Evolutionary conservation across 202 grass and related monocot species (phyloP).

Genomic region (Bolboschoenoplectus hybrid): DNA sequence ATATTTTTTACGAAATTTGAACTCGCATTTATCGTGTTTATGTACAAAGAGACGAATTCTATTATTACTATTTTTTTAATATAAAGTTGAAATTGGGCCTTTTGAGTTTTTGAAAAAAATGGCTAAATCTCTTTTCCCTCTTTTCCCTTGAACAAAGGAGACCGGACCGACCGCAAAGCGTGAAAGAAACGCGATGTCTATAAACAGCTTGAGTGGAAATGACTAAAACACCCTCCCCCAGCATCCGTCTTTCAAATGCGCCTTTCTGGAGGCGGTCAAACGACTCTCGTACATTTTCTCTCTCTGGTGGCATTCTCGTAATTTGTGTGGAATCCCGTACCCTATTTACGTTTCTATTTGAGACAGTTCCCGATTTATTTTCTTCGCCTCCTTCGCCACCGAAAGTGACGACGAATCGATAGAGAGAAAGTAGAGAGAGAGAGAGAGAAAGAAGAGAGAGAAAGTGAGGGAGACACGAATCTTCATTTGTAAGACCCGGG

Average conservation of each 20-base stretch:
- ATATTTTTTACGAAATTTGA: too few species aligned
- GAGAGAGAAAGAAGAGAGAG: conserved; percentile 8
- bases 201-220: background rate
- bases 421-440: conserved; percentile 28
- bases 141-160: conserved; percentile 29
- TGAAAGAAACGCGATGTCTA: conserved; percentile 40
- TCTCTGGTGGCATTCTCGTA: conserved; percentile 26
- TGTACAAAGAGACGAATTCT: too few species aligned
- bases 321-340: background rate
- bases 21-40: too few species aligned
- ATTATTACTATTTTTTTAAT: background rate
- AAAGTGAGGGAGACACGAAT: conserved; percentile 18
- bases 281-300: background rate
- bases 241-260: background rate
- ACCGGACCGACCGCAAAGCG: conserved; percentile 39
- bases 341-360: conserved; percentile 21
- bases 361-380: conserved; percentile 37
- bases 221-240: background rate
- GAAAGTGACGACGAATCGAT: conserved; percentile 40
- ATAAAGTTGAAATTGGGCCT: conserved; percentile 16
- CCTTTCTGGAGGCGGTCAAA: background rate
- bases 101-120: conserved; percentile 24
- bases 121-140: conserved; percentile 8
- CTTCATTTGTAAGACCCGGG: conserved; percentile 31
- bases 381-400: conserved; percentile 32